These are phyloP conservation scores for Cladosporium sp. DNA, from an alignment of 2,329 filamentous ascomycete genomes.

Conservation along the genomic window DNA sequence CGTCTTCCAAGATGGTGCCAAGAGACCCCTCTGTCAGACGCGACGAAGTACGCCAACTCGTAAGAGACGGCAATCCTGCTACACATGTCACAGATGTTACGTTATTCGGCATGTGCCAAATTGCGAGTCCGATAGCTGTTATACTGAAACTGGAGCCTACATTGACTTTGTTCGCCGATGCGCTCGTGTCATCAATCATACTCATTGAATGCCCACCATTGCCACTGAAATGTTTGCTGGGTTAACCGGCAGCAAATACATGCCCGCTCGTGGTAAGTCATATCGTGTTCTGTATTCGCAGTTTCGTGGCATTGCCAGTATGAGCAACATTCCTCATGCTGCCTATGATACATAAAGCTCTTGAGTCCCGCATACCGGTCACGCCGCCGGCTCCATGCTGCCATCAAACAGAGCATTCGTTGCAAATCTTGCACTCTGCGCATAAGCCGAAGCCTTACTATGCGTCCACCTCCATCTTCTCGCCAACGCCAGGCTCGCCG, in stretches of 20 bases:
- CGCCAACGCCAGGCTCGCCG: slow-evolving; percentile 62
- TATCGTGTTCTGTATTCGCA: not conserved
- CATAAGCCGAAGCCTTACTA: slow-evolving; percentile 22
- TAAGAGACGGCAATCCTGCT: not conserved
- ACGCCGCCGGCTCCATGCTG: slow-evolving; percentile 16
- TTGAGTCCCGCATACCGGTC: slow-evolving; percentile 3
- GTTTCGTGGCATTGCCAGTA: not conserved
- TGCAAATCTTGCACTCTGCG: not conserved
- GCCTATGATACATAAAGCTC: slow-evolving; percentile 17
- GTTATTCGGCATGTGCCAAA: not conserved
- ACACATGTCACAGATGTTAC: not conserved
- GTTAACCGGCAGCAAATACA: not conserved
- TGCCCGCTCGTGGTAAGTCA: not conserved
- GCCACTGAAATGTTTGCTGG: not conserved
- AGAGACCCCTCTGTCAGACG: not conserved
- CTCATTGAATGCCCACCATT: not conserved
- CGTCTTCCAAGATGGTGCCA: not conserved
- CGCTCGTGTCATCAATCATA: not conserved
- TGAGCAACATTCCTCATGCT: not conserved
- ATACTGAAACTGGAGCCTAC: not conserved
- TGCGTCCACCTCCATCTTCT: slow-evolving; percentile 66
- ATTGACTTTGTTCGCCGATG: not conserved
- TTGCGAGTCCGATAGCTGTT: not conserved
- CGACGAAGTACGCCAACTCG: not conserved
- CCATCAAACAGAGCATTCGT: slow-evolving; percentile 7